These are phyloP conservation scores for Metschnikowia cerradonensis DNA, from an alignment of 805 yeast species.

Conservation along the genomic window DNA sequence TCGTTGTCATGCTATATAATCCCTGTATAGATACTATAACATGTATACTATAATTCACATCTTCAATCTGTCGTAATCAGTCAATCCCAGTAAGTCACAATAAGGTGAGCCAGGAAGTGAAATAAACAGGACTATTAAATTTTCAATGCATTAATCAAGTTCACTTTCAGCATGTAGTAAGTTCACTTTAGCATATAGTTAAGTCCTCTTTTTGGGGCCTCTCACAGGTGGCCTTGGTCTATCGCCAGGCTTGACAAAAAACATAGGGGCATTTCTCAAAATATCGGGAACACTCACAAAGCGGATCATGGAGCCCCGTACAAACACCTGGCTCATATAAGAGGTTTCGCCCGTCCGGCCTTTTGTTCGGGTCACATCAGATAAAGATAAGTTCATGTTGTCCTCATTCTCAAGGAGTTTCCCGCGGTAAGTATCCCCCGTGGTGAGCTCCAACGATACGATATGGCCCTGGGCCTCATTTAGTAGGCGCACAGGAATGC, in stretches of 20 bases:
- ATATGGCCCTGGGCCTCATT: conserved; percentile 88
- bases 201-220: conserved; percentile 37
- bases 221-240: conserved; percentile 72
- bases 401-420: conserved; percentile 84
- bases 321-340: conserved; percentile 78
- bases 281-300: conserved; percentile 87
- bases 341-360: conserved; percentile 62
- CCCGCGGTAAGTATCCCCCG: conserved; percentile 88
- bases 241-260: conserved; percentile 51
- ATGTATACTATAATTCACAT: no score
- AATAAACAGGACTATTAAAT: no score
- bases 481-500: conserved; percentile 80
- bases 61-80: no score
- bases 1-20: no score
- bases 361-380: conserved; percentile 76
- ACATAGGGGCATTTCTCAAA: conserved; percentile 84
- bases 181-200: neutral
- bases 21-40: no score
- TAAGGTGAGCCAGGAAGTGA: no score
- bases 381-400: conserved; percentile 86
- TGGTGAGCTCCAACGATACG: conserved; percentile 73
- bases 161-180: neutral
- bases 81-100: no score
- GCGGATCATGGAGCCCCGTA: conserved; percentile 87
- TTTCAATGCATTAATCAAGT: no score